Conservation (phyloP, 176 grass and related monocot genomes). For the Dendrocalamus sinicus region DNA sequence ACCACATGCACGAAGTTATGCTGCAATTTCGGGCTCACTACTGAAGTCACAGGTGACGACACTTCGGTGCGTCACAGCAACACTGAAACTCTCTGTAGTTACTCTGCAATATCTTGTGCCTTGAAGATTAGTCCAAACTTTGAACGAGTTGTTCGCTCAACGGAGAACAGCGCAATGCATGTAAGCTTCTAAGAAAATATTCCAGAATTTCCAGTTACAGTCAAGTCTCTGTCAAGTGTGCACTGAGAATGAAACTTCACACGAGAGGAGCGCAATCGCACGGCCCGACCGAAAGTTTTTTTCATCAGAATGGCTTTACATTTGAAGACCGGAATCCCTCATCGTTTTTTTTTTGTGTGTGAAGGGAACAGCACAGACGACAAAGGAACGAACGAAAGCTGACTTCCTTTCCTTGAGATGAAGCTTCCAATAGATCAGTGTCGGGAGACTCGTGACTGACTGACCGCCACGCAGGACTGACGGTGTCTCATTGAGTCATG, state of each 20-base stretch:
- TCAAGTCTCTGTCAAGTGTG: slow-evolving; percentile 2
- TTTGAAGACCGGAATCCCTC: not conserved
- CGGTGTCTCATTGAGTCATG: not conserved
- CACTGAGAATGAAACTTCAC: not conserved
- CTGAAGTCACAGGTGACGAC: no score
- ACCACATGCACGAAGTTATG: not conserved
- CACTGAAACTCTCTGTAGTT: not conserved
- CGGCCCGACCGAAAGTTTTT: not conserved
- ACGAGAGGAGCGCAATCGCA: not conserved
- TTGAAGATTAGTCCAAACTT: not conserved
- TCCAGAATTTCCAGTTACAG: not conserved
- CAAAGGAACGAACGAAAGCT: not conserved
- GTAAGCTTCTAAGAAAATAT: slow-evolving; percentile 13
- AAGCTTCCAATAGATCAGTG: not conserved
- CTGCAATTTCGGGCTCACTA: not conserved
- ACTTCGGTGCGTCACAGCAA: not conserved
- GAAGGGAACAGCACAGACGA: not conserved
- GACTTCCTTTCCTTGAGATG: not conserved
- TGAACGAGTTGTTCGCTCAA: not conserved
- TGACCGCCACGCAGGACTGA: not conserved
- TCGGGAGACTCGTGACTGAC: not conserved
- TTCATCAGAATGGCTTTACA: not conserved
- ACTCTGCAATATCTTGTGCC: not conserved
- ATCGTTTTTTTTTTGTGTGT: not conserved
- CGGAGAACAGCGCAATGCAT: not conserved